Conservation (phyloP, 1,139 yeast genomes). For the Taphrina wiesneri region DNA sequence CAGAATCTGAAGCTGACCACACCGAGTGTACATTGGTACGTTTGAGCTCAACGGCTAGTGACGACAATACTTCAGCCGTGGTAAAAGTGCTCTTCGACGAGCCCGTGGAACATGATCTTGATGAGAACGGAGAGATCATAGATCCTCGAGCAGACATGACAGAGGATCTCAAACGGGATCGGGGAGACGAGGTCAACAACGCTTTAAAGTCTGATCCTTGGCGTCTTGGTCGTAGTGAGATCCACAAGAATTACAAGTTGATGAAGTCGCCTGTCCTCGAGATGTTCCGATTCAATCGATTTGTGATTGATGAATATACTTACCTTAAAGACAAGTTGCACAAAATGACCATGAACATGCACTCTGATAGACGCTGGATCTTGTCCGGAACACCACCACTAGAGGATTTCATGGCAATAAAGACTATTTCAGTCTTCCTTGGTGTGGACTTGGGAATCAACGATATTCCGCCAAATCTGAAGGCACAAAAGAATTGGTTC, state of each 20-base stretch:
- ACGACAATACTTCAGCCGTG: not conserved
- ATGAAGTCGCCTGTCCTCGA: slow-evolving; percentile 34
- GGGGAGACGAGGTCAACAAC: not conserved
- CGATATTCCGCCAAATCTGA: slow-evolving; percentile 31
- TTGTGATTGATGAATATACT: slow-evolving; percentile 36
- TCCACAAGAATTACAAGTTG: slow-evolving; percentile 24
- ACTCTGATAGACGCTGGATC: slow-evolving; percentile 32
- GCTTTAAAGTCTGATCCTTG: slow-evolving; percentile 16
- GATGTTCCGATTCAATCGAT: slow-evolving; percentile 34
- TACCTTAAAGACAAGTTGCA: slow-evolving; percentile 31
- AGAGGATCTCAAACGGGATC: not conserved
- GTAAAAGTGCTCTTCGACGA: not conserved
- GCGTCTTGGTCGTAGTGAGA: slow-evolving; percentile 10
- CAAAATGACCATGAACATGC: slow-evolving; percentile 28
- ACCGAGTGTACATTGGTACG: too few relatives aligned
- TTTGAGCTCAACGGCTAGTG: not conserved
- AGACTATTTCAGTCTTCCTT: slow-evolving; percentile 34
- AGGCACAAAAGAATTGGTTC: slow-evolving; percentile 29
- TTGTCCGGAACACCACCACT: slow-evolving; percentile 36
- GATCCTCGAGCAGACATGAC: slow-evolving; percentile 4
- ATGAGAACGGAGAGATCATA: not conserved
- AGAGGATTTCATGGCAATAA: slow-evolving; percentile 32
- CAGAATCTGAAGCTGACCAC: not conserved
- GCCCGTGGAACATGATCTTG: not conserved
- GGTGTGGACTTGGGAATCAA: slow-evolving; percentile 34